Conservation (phyloP, 768 basidiomycete species). For the Clitopilus hobsonii region DNA sequence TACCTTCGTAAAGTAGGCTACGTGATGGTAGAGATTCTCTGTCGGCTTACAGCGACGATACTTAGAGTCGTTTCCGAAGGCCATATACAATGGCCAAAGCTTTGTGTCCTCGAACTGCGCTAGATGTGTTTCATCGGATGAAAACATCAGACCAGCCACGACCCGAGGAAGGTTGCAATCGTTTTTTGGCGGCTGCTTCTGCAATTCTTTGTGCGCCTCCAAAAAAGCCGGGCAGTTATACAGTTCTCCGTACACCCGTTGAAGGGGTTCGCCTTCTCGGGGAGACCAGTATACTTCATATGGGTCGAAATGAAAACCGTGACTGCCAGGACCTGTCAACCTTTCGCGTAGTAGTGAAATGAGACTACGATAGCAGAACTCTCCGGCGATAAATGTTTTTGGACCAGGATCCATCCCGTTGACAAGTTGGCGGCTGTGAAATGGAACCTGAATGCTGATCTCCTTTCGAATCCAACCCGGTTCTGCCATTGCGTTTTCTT, state of each 20-base stretch:
- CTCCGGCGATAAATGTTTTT: constrained; percentile 17
- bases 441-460: constrained; percentile 13
- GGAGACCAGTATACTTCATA: constrained; percentile 19
- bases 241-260: constrained; percentile 18
- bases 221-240: constrained; percentile 19
- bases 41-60: constrained; percentile 25
- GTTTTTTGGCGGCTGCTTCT: constrained; percentile 11
- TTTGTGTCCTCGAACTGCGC: constrained; percentile 29
- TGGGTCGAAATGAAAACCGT: constrained; percentile 13
- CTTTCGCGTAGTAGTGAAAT: constrained; percentile 16
- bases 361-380: constrained; percentile 17
- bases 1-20: constrained; percentile 36
- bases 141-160: constrained; percentile 23
- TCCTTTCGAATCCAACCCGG: constrained; percentile 7
- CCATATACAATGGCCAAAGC: constrained; percentile 39
- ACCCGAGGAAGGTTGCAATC: constrained; percentile 13
- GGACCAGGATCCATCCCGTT: constrained; percentile 6
- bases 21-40: constrained; percentile 21
- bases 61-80: constrained; percentile 37
- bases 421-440: constrained; percentile 4
- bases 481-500: neutral
- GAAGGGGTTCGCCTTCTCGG: constrained; percentile 2
- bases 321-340: constrained; percentile 5
- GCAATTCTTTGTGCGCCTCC: constrained; percentile 14
- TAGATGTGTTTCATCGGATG: constrained; percentile 30